phyloP scores from a whole-genome alignment of 192 early-diverging fungal genomes.

The Martensiomyces pterosporus region DNA sequence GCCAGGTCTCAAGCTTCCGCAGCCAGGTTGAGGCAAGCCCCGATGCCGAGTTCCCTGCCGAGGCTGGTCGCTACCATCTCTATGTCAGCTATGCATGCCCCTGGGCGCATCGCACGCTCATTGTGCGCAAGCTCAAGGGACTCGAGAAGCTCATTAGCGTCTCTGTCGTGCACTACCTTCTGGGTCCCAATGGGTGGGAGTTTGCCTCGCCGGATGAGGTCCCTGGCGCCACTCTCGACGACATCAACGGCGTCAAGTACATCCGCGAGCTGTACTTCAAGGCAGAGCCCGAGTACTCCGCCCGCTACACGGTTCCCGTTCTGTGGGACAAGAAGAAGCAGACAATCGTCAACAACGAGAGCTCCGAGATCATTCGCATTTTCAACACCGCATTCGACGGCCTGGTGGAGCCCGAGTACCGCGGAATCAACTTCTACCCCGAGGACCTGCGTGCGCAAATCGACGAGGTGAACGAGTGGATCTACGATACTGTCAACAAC shows the following conservation, averaged over 20 bases:
- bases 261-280: constrained; percentile 90
- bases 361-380: constrained; percentile 93
- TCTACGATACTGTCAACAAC: constrained; percentile 94
- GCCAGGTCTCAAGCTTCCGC: constrained; percentile 71
- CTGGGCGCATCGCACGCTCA: constrained; percentile 82
- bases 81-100: constrained; percentile 68
- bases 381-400: constrained; percentile 88
- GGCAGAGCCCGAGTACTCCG: constrained; percentile 69
- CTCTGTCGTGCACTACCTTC: constrained; percentile 79
- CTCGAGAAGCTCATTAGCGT: constrained; percentile 78
- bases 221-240: constrained; percentile 74
- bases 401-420: constrained; percentile 57
- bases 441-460: constrained; percentile 67
- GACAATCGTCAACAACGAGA: constrained; percentile 97
- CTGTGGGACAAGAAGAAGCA: constrained; percentile 92
- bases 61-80: constrained; percentile 76
- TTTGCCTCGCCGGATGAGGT: constrained; percentile 67
- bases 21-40: constrained; percentile 53
- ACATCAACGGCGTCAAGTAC: constrained; percentile 68
- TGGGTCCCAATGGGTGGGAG: constrained; percentile 80
- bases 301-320: constrained; percentile 87
- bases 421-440: constrained; percentile 77
- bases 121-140: constrained; percentile 88
- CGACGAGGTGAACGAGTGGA: constrained; percentile 84
- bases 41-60: constrained; percentile 65